Percentiles rank a stretch among this genome's conserved stretches.
These are phyloP conservation scores for Teratosphaeria pseudoeucalypti DNA, from an alignment of 2,329 filamentous ascomycete genomes.

Conservation along the genomic window DNA sequence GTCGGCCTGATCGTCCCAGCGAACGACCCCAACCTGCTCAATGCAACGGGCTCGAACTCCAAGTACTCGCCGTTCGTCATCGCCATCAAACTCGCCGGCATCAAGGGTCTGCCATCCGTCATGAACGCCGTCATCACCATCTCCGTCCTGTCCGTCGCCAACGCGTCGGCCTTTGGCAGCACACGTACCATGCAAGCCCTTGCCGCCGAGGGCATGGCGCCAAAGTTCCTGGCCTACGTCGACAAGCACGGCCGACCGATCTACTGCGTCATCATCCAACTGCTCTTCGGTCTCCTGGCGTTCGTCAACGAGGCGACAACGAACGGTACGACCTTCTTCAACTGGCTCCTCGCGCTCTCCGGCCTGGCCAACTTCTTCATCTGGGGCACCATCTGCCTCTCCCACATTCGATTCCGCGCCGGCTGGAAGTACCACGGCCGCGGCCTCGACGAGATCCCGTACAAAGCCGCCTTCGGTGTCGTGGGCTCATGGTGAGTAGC, in stretches of 20 bases:
- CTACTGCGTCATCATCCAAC: constrained; percentile 52
- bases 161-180: constrained; percentile 46
- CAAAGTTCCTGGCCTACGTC: constrained; percentile 50
- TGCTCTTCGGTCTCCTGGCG: constrained; percentile 60
- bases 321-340: constrained; percentile 55
- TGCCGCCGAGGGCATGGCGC: constrained; percentile 54
- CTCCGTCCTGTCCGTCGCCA: constrained; percentile 44
- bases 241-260: constrained; percentile 72
- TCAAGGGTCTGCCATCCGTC: constrained; percentile 32
- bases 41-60: constrained; percentile 27
- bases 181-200: constrained; percentile 83
- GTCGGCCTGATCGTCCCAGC: constrained; percentile 25
- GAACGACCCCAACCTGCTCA: constrained; percentile 40
- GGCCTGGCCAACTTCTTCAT: constrained; percentile 64
- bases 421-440: constrained; percentile 63
- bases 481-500: constrained; percentile 44
- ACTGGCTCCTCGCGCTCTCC: constrained; percentile 69
- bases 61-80: constrained; percentile 53
- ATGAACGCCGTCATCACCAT: constrained; percentile 42
- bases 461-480: constrained; percentile 46
- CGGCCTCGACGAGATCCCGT: constrained; percentile 55
- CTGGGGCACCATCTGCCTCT: constrained; percentile 60
- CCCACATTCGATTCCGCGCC: constrained; percentile 59
- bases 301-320: constrained; percentile 60
- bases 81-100: constrained; percentile 38